phyloP scores from a whole-genome alignment of 106 monocot species.

The Acorus calamus region DNA sequence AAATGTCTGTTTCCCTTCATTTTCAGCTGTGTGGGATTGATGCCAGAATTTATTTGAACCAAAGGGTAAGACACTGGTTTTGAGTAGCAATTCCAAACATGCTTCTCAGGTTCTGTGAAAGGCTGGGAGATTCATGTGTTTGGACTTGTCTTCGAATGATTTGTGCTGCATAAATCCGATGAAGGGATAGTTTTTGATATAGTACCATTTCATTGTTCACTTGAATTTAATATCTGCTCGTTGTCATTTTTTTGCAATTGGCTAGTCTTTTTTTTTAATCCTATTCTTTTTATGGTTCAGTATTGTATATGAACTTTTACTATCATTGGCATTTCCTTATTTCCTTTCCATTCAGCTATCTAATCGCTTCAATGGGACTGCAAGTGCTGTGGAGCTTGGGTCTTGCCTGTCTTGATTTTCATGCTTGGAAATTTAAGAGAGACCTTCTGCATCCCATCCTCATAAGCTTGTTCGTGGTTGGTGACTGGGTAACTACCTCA shows the following conservation, averaged over 20 bases:
- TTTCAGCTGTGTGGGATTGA: no score
- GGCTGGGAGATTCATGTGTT: no score
- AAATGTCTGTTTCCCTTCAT: no score
- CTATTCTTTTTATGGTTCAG: neutral
- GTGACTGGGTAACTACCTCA: slow-evolving; percentile 62
- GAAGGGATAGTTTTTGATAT: no score
- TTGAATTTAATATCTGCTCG: neutral
- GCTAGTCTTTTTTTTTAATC: neutral
- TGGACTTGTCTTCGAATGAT: no score
- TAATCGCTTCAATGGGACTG: slow-evolving; percentile 82
- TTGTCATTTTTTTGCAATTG: slow-evolving; percentile 1
- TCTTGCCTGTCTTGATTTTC: slow-evolving; percentile 61
- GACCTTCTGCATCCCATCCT: slow-evolving; percentile 60
- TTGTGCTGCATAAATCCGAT: no score
- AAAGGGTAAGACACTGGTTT: no score
- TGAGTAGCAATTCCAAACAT: no score
- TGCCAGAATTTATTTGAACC: no score
- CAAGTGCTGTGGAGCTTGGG: slow-evolving; percentile 78
- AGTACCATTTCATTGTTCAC: no score
- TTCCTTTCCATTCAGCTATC: slow-evolving; percentile 36
- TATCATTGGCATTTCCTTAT: neutral
- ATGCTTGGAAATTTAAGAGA: slow-evolving; percentile 49
- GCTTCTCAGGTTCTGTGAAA: no score
- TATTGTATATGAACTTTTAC: neutral
- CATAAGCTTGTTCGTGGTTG: slow-evolving; percentile 74